Percentiles rank a stretch among this genome's conserved stretches.
phyloP scores from a whole-genome alignment of 2,329 filamentous ascomycete species.

The Aspergillus luchuensis region DNA sequence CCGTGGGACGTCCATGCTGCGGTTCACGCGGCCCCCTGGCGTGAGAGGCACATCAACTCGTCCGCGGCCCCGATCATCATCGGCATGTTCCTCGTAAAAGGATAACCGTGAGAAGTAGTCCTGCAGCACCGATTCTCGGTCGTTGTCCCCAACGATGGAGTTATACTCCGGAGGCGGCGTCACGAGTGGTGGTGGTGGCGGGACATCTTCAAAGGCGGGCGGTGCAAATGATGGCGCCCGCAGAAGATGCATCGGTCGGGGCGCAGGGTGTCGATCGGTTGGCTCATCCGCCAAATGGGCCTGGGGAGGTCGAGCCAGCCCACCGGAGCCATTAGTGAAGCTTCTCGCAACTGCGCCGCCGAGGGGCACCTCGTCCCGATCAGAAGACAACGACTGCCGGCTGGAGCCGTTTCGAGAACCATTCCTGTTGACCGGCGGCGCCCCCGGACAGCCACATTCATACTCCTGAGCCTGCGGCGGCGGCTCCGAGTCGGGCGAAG shows the following conservation, averaged over 20 bases:
- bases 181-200: conserved; percentile 70
- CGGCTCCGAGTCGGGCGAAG: conserved; percentile 54
- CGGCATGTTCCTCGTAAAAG: conserved; percentile 63
- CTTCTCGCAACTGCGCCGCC: conserved; percentile 33
- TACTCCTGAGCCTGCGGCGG: conserved; percentile 58
- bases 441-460: conserved; percentile 68
- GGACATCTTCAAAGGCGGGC: conserved; percentile 80
- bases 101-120: conserved; percentile 86
- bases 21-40: conserved; percentile 62
- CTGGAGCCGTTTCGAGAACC: conserved; percentile 28
- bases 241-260: conserved; percentile 79
- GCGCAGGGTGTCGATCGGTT: conserved; percentile 45
- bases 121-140: conserved; percentile 68
- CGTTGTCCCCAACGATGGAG: conserved; percentile 68
- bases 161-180: conserved; percentile 88
- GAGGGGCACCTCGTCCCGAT: conserved; percentile 33
- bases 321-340: conserved; percentile 44
- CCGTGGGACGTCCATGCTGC: conserved; percentile 65
- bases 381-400: conserved; percentile 23
- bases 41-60: conserved; percentile 63
- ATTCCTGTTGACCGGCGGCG: conserved; percentile 49
- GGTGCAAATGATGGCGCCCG: conserved; percentile 85
- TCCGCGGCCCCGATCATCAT: conserved; percentile 50
- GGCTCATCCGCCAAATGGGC: conserved; percentile 54
- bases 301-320: conserved; percentile 49